phyloP scores from a whole-genome alignment of 352 stramenopile species.

The Globisporangium alternatum region DNA sequence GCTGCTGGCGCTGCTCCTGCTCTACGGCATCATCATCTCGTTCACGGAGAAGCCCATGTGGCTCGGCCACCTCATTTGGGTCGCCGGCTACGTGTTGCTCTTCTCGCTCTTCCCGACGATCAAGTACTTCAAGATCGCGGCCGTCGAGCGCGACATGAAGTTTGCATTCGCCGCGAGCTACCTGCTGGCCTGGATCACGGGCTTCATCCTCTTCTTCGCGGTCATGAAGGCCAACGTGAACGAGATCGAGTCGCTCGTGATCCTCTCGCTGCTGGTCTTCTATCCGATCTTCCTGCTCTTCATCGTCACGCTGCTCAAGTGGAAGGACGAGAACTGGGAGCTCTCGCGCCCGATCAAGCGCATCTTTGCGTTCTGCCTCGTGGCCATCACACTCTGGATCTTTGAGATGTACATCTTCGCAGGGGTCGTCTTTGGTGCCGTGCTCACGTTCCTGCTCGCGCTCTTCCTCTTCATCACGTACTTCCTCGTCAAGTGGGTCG shows the following conservation, averaged over 20 bases:
- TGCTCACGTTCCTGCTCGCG: constrained; percentile 54
- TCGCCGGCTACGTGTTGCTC: constrained; percentile 50
- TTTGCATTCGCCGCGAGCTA: constrained; percentile 48
- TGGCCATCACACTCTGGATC: constrained; percentile 56
- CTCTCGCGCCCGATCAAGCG: constrained; percentile 48
- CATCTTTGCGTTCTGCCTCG: constrained; percentile 30
- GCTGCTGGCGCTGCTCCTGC: constrained; percentile 50
- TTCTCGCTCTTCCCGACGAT: constrained; percentile 71
- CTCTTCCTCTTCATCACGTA: constrained; percentile 75
- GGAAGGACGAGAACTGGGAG: constrained; percentile 70
- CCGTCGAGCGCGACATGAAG: constrained; percentile 56
- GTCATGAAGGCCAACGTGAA: constrained; percentile 62
- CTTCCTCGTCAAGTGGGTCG: constrained; percentile 80
- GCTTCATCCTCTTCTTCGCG: constrained; percentile 68
- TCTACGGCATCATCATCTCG: constrained; percentile 68
- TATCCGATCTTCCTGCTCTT: constrained; percentile 80
- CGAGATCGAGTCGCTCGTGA: constrained; percentile 63
- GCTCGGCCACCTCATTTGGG: constrained; percentile 76
- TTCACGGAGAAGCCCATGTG: constrained; percentile 61
- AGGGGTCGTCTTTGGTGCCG: constrained; percentile 43
- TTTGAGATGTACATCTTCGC: constrained; percentile 79
- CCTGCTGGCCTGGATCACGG: constrained; percentile 63
- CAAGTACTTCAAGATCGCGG: constrained; percentile 78
- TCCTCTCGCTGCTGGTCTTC: constrained; percentile 73
- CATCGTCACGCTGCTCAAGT: constrained; percentile 68